A percentile compares a stretch with the other conserved stretches of the same genome.
phyloP scores from a whole-genome alignment of 106 monocot species.

The Apostasia shenzhenica region DNA sequence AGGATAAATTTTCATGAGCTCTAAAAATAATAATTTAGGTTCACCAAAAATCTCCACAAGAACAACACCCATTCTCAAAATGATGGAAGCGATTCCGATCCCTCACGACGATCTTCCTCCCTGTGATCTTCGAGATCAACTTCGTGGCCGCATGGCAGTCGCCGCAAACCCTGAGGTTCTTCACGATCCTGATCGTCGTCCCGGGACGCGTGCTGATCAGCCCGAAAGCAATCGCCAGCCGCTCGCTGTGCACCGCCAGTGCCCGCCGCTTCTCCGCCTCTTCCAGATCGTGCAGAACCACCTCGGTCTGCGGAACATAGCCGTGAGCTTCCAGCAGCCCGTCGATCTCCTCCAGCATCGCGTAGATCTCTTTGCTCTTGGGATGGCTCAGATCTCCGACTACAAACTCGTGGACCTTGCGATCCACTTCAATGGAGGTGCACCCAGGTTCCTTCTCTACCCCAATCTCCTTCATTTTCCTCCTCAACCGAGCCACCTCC shows the following conservation, averaged over 20 bases:
- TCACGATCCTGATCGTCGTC: slow-evolving; percentile 59
- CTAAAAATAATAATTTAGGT: not conserved
- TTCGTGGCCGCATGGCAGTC: slow-evolving; percentile 69
- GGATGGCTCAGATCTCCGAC: slow-evolving; percentile 59
- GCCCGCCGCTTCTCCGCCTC: slow-evolving; percentile 61
- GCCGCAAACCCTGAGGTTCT: slow-evolving; percentile 66
- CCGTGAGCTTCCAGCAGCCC: slow-evolving; percentile 43
- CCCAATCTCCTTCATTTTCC: slow-evolving; percentile 52
- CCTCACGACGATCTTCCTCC: slow-evolving; percentile 58
- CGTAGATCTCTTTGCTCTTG: slow-evolving; percentile 46
- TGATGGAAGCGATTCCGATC: slow-evolving; percentile 73
- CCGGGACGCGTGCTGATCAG: slow-evolving; percentile 66
- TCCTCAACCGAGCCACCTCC: slow-evolving; percentile 43
- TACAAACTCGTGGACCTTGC: slow-evolving; percentile 58
- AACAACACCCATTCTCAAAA: slow-evolving; percentile 56
- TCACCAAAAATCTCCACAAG: slow-evolving; percentile 84
- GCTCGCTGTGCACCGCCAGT: slow-evolving; percentile 74
- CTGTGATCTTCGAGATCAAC: slow-evolving; percentile 53
- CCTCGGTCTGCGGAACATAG: slow-evolving; percentile 51
- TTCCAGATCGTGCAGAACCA: slow-evolving; percentile 70
- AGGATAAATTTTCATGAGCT: not conserved
- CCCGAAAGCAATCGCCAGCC: slow-evolving; percentile 70
- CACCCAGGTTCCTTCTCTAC: slow-evolving; percentile 74
- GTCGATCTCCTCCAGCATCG: slow-evolving; percentile 52
- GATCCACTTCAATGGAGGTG: slow-evolving; percentile 55